phyloP scores from a whole-genome alignment of 1,284 basidiomycete species.

The Cutaneotrichosporon mucoides region DNA sequence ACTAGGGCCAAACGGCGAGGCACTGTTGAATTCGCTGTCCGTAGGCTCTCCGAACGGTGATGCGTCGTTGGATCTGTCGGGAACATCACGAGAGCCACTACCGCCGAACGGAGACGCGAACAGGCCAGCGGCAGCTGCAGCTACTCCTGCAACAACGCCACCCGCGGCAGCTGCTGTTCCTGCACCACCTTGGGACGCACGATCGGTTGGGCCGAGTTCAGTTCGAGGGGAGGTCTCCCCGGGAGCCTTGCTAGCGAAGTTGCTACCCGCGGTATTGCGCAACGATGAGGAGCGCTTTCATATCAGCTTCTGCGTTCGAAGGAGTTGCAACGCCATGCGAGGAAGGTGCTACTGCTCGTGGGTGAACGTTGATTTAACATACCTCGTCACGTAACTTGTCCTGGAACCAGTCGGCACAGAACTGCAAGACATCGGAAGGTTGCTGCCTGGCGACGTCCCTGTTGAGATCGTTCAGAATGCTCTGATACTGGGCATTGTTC shows the following conservation, averaged over 20 bases:
- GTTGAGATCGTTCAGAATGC: slow-evolving; percentile 74
- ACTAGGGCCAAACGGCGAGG: slow-evolving; percentile 41
- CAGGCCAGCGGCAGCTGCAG: slow-evolving; percentile 14
- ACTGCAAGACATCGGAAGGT: slow-evolving; percentile 88
- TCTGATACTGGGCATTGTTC: slow-evolving; percentile 16
- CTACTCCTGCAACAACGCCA: slow-evolving; percentile 17
- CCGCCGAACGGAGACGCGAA: slow-evolving; percentile 33
- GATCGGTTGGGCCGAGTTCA: slow-evolving; percentile 38
- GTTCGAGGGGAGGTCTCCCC: slow-evolving; percentile 61
- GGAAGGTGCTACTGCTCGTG: too few species aligned
- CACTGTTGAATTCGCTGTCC: slow-evolving; percentile 14
- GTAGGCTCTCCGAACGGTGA: slow-evolving; percentile 30
- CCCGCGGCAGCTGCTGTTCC: slow-evolving; percentile 24
- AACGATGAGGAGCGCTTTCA: not conserved
- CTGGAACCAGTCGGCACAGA: slow-evolving; percentile 95
- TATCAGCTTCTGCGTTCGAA: too few species aligned
- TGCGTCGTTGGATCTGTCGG: slow-evolving; percentile 9
- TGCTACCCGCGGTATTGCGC: not conserved
- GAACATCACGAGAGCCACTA: not conserved
- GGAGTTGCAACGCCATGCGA: too few species aligned
- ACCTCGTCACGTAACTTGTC: slow-evolving; percentile 45
- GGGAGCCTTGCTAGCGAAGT: slow-evolving; percentile 53
- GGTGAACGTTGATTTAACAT: slow-evolving; percentile 7
- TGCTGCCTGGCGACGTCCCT: slow-evolving; percentile 78
- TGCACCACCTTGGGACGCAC: slow-evolving; percentile 16